Conservation (phyloP, 352 stramenopile species). For the Globisporangium abappressorium region DNA sequence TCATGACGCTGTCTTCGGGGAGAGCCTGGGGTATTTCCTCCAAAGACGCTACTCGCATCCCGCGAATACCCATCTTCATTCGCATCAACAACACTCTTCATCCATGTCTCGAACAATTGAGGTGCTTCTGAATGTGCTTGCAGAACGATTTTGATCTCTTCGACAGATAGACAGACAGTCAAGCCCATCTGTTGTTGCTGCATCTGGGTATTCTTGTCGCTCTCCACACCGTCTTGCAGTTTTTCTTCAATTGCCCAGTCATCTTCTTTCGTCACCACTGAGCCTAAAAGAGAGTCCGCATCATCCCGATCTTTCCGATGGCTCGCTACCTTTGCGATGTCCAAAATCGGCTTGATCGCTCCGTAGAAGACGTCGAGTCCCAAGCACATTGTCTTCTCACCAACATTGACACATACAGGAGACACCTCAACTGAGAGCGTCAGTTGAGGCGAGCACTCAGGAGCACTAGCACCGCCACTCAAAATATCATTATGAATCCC, state of each 20-base stretch:
- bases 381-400: slow-evolving; percentile 16
- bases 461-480: neutral
- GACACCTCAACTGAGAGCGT: slow-evolving; percentile 10
- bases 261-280: slow-evolving; percentile 13
- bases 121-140: slow-evolving; percentile 41
- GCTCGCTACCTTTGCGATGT: slow-evolving; percentile 9
- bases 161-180: slow-evolving; percentile 27
- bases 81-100: slow-evolving; percentile 33
- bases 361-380: slow-evolving; percentile 21
- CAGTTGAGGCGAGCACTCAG: neutral
- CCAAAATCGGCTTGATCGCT: slow-evolving; percentile 21
- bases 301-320: slow-evolving; percentile 15
- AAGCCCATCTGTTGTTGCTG: slow-evolving; percentile 1
- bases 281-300: slow-evolving; percentile 12
- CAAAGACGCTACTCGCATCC: slow-evolving; percentile 11
- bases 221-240: neutral
- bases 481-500: neutral
- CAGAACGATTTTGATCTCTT: slow-evolving; percentile 51
- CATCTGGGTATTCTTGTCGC: neutral
- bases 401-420: slow-evolving; percentile 21
- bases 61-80: slow-evolving; percentile 18
- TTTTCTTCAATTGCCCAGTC: slow-evolving; percentile 5
- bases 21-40: slow-evolving; percentile 15
- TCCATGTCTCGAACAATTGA: slow-evolving; percentile 51
- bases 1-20: slow-evolving; percentile 21